Conservation (phyloP, 495 filamentous ascomycete genomes). For the Tuber aestivum region DNA sequence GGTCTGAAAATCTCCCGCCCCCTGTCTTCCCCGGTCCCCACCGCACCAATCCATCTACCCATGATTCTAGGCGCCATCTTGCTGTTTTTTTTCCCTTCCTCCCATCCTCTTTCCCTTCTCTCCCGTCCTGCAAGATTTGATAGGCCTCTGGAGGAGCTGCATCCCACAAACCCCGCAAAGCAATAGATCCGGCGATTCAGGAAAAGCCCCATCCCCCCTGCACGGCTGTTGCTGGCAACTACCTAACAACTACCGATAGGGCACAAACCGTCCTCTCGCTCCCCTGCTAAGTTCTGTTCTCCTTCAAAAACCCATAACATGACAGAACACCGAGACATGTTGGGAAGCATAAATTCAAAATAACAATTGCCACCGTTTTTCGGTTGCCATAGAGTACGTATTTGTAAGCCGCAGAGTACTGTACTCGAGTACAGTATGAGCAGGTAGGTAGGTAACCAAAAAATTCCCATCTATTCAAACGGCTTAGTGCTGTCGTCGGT, state of each 20-base stretch:
- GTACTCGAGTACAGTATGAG: no score
- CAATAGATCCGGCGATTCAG: not conserved
- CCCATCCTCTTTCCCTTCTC: not conserved
- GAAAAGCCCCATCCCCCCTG: not conserved
- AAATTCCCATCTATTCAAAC: not conserved
- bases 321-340: not conserved
- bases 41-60: slow-evolving; percentile 14
- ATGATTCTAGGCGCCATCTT: not conserved
- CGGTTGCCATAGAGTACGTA: not conserved
- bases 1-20: slow-evolving; percentile 32
- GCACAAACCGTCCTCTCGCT: not conserved
- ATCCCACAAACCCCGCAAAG: not conserved
- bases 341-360: not conserved
- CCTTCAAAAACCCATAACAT: not conserved
- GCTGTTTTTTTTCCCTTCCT: not conserved
- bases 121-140: not conserved
- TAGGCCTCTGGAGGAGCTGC: not conserved
- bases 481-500: not conserved
- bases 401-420: not conserved
- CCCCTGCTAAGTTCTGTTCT: not conserved
- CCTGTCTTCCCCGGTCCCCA: slow-evolving; percentile 7
- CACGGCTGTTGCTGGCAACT: not conserved
- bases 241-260: not conserved
- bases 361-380: not conserved
- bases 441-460: not conserved